Base-by-base conservation (phyloP, 192 early-diverging fungal species). In the Cetraspora pellucida region DNA sequence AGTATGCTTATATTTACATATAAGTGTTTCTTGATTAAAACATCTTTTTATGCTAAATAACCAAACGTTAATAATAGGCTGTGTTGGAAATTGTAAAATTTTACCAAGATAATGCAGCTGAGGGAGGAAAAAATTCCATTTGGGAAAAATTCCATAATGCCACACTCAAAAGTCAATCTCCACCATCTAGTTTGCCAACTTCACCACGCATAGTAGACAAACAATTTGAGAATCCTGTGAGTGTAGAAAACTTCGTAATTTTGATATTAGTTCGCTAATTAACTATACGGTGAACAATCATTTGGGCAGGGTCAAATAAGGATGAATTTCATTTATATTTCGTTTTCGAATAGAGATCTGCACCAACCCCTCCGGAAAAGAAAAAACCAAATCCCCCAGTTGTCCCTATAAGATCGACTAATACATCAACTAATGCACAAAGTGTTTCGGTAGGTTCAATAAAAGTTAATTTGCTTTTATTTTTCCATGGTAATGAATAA, bases 21-120 rank as follows among this genome's bases (percentile, higher is more conserved):
- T 54, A 54, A 54, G 5, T 19, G 11, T n/a, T 54, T n/a, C 0
- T 54, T n/a, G 13, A n/a, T 54, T 5, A 54, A 19, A 19, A 54
- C 19, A 46, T 63, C 60, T 16, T 37, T 10, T 63, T 27, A 16
- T 60, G 55, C 16, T 30, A 67, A 14, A 60, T n/a, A 67, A 44
- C 4, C 45, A 19, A 25, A 13, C 25, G 27, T 54, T 13, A 55
- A 54, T 43, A 67, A 16, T 79, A 87, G 84, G 93, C 93, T 19
- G 91, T 95, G 19, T 84, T 94, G 45, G 93, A 95, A 77, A 89
- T 93, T 61, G 92, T 95, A 82, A 88, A 89, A 76, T 95, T 95
- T 78, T 95, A 94, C 85, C 89, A 89, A 77, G 93, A 94, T 58
- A 86, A 75, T 9, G 77, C 79, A 49, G 78, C 81, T 43, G 81